Conservation (phyloP, 2,329 filamentous ascomycete genomes). For the Phialophora tarda region DNA sequence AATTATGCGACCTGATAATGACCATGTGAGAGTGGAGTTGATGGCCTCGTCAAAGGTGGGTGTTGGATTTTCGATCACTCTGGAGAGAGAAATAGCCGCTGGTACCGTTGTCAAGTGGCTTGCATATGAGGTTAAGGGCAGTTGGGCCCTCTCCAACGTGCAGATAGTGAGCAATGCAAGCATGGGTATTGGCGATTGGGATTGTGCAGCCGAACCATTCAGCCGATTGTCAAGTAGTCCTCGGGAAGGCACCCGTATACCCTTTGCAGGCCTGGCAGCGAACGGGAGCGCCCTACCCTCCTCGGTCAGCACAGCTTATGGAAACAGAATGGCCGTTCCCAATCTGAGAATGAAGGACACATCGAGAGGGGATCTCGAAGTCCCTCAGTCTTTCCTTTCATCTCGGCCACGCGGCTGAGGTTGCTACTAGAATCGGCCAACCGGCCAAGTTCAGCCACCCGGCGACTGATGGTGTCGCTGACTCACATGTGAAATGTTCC, state of each 20-base stretch:
- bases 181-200: slow-evolving; percentile 10
- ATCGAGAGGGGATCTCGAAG: background rate
- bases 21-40: slow-evolving; percentile 23
- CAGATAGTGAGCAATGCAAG: slow-evolving; percentile 17
- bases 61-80: slow-evolving; percentile 20
- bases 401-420: slow-evolving; percentile 10
- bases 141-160: slow-evolving; percentile 14
- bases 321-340: slow-evolving; percentile 2
- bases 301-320: slow-evolving; percentile 12
- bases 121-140: slow-evolving; percentile 25
- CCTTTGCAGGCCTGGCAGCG: slow-evolving; percentile 5
- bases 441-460: slow-evolving; percentile 9
- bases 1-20: slow-evolving; percentile 22
- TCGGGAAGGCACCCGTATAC: slow-evolving; percentile 7
- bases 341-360: background rate
- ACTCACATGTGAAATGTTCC: slow-evolving; percentile 25
- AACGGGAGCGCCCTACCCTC: background rate
- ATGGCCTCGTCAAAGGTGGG: slow-evolving; percentile 20
- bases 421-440: slow-evolving; percentile 7
- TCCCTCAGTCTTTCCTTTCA: slow-evolving; percentile 1
- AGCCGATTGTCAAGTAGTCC: slow-evolving; percentile 8
- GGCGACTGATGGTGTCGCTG: background rate
- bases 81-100: slow-evolving; percentile 34
- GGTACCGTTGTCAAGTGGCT: slow-evolving; percentile 30
- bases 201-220: slow-evolving; percentile 19